Evolutionary conservation across 805 yeast species (phyloP).

Genomic region (Cyberlindnera samutprakarnensis): DNA sequence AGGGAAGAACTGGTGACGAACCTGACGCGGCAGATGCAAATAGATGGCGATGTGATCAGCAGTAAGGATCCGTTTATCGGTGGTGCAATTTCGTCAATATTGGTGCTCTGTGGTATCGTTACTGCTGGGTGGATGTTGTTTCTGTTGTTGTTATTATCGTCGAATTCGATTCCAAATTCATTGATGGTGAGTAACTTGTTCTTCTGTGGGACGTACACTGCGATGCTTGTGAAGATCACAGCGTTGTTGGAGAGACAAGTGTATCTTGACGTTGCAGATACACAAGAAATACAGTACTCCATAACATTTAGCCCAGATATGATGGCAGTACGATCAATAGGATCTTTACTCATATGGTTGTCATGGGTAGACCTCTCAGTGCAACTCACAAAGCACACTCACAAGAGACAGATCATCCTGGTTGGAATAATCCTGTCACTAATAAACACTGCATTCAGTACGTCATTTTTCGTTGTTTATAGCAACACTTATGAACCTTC

Average conservation of each 20-base stretch:
- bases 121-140: slow-evolving; percentile 68
- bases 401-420: slow-evolving; percentile 23
- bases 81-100: slow-evolving; percentile 37
- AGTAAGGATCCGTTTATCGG: slow-evolving; percentile 28
- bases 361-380: slow-evolving; percentile 48
- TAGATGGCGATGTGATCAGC: slow-evolving; percentile 2
- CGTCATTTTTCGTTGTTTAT: slow-evolving; percentile 14
- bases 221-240: slow-evolving; percentile 40
- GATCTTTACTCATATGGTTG: slow-evolving; percentile 38
- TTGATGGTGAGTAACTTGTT: slow-evolving; percentile 52
- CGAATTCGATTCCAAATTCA: slow-evolving; percentile 49
- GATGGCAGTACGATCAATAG: slow-evolving; percentile 32
- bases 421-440: slow-evolving; percentile 27
- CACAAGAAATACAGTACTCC: slow-evolving; percentile 29
- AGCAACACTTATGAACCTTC: slow-evolving; percentile 3
- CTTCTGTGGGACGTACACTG: slow-evolving; percentile 47
- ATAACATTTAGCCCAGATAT: slow-evolving; percentile 32
- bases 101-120: slow-evolving; percentile 46
- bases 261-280: slow-evolving; percentile 44
- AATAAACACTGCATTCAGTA: slow-evolving; percentile 21
- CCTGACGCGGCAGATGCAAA: slow-evolving; percentile 1
- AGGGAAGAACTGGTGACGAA: slow-evolving; percentile 6
- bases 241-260: slow-evolving; percentile 43
- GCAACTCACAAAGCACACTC: slow-evolving; percentile 27
- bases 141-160: slow-evolving; percentile 45